phyloP scores from a whole-genome alignment of 169 alveolate species.

The Amoebophrya sp. region DNA sequence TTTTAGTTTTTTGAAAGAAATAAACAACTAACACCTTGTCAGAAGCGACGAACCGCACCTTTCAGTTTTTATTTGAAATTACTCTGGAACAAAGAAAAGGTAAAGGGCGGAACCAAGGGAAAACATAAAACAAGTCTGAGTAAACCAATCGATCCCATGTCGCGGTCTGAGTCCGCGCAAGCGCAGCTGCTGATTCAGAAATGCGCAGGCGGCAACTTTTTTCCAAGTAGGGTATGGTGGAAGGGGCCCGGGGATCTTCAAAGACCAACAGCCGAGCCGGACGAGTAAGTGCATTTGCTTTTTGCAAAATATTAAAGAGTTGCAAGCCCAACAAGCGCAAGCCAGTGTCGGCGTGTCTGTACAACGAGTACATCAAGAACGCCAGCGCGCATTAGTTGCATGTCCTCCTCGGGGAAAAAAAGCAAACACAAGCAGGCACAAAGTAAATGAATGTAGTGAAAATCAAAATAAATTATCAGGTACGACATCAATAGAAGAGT shows the following conservation, averaged over 20 bases:
- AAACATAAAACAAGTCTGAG: too few species aligned
- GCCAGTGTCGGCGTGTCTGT: background rate
- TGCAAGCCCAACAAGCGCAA: background rate
- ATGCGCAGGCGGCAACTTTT: background rate
- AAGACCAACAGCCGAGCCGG: background rate
- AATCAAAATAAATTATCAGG: background rate
- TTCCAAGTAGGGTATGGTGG: background rate
- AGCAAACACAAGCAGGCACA: too few species aligned
- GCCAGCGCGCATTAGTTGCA: too few species aligned
- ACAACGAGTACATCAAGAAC: background rate
- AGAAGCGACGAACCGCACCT: too few species aligned
- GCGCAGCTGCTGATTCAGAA: background rate
- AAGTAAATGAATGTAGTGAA: too few species aligned
- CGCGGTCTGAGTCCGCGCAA: background rate
- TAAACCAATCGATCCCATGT: too few species aligned
- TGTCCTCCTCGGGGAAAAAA: too few species aligned
- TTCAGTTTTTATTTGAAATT: too few species aligned
- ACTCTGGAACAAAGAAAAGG: too few species aligned
- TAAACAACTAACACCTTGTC: too few species aligned
- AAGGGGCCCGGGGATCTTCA: background rate
- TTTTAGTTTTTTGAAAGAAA: too few species aligned
- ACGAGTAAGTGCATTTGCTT: background rate
- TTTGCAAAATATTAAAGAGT: background rate
- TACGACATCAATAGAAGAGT: background rate
- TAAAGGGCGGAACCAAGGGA: too few species aligned